Base-by-base conservation (phyloP, 768 basidiomycete genomes). In the Suillus tomentosus region DNA sequence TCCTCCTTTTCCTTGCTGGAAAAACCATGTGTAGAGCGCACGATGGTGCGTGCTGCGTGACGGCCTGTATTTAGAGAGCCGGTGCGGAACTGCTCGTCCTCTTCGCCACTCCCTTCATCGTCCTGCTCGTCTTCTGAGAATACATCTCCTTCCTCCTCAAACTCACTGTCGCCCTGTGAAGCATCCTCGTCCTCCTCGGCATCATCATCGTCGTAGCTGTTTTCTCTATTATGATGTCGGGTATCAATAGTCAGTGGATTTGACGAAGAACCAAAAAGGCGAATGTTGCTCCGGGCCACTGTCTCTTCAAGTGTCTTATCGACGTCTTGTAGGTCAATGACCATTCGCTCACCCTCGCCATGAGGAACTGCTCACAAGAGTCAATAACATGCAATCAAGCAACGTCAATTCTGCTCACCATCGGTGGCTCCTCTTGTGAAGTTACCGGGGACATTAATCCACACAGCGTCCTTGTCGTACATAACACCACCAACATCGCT, bases 391-490 rank as follows among this genome's bases (percentile, higher is more conserved):
- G 11, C 0, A 55, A 56, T 14, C 14, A 40, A 37, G 34, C 37
- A 34, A 53, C 27, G n/a, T 22, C 40, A 13, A 47, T 14, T 43
- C 36, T 22, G 69, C 84, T 62, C 70, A 89, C 90, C 82, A 64
- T 89, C 87, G 8, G 77, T 78, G 67, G 85, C 87, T n/a, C 87
- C 89, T 65, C 90, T 82, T 15, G 93, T 90, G 74, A 99, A 99
- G 71, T 85, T 96, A 1, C 97, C 97, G 14, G 95, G 92, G 11
- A 99, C 96, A 74, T 99, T 99, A 67, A 99, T 90, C 84, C 93
- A 99, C 3, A 99, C 96, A 0, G 95, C 94, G 72, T 99, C 96
- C 76, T 98, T 99, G 80, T 99, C 97, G 73, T 96, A 99, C 77
- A 92, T 87, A 62, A 99, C 87, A 3, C 96, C 97, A 13, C 96